These are phyloP conservation scores for Echium plantagineum DNA, from an alignment of 257 asterid species.

Conservation along the genomic window DNA sequence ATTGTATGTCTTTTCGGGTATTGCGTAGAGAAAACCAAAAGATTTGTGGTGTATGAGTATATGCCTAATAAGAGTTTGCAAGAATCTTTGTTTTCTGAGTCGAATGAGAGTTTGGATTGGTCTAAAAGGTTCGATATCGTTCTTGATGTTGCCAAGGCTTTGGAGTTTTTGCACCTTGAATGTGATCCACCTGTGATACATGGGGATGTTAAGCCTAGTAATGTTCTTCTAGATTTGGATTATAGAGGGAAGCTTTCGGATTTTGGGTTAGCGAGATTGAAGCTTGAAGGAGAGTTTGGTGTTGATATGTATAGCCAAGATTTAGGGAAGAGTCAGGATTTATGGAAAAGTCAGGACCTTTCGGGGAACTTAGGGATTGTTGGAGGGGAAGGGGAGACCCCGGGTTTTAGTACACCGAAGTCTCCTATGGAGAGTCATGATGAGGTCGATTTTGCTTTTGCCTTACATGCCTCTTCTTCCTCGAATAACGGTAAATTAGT, in stretches of 20 bases:
- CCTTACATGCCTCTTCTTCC: constrained; percentile 77
- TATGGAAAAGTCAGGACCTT: no score
- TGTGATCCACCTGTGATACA: constrained; percentile 94
- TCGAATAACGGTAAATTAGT: constrained; percentile 34
- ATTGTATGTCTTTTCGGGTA: constrained; percentile 74
- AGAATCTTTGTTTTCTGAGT: constrained; percentile 61
- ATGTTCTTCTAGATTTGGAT: constrained; percentile 80
- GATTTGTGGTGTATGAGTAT: constrained; percentile 77
- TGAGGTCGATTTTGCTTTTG: constrained; percentile 94
- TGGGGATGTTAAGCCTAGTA: constrained; percentile 97
- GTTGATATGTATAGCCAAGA: constrained; percentile 82
- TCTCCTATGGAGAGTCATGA: constrained; percentile 48
- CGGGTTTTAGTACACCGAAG: constrained; percentile 27
- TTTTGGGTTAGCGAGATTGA: constrained; percentile 88
- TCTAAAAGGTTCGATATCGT: constrained; percentile 51
- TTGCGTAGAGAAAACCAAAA: constrained; percentile 51
- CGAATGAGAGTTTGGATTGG: constrained; percentile 54
- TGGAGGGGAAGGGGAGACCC: constrained; percentile 36
- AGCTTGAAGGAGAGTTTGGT: constrained; percentile 63
- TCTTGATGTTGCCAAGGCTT: constrained; percentile 69
- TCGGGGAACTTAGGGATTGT: constrained; percentile 41
- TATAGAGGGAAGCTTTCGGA: constrained; percentile 82
- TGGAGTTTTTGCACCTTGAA: constrained; percentile 72
- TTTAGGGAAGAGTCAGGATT: constrained; percentile 49
- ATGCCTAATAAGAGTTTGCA: constrained; percentile 89